Base-by-base conservation (phyloP, 2,329 filamentous ascomycete species). In the Claviceps sp. region DNA sequence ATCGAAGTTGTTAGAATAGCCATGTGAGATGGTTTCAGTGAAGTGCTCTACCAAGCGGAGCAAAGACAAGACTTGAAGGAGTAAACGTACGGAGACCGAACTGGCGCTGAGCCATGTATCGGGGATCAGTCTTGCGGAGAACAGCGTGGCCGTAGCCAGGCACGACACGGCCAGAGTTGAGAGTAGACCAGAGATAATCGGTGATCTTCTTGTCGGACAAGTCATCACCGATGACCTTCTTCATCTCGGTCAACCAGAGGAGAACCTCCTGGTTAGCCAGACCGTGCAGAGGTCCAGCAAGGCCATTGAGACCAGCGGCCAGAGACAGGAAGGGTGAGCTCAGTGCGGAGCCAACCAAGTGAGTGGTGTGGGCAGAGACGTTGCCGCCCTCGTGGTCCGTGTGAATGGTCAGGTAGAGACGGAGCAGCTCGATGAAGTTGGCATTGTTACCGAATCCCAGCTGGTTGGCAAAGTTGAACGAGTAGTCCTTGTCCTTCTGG, bases 311-410 rank as follows among this genome's bases (percentile, higher is more conserved):
- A 75, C 93, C 93, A 66, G 93, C 93, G 64, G 93, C 85, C 60
- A 98, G 80, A 54, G 93, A 98, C 62, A 98, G 85, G 83, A 94
- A 94, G 59, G 93, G 90, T 59, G 93, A 98, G 82, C 87, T 95
- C 66, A 98, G 85, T 63, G 93, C 91, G 67, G 83, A 88, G 71
- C 93, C 93, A 64, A 98, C 93, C 70, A 98, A 79, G 79, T 98
- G 93, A 60, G 93, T 97, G 70, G 93, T 95, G 82, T 98, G 93
- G 61, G 93, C 93, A 70, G 82, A 88, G 75, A 98, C 93, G 74
- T 98, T 98, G 63, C 93, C 93, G 77, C 93, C 93, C 81, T 98
- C 93, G 80, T 98, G 93, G 74, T 98, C 93, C 57, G 93, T 91
- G 86, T 98, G 93, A 74, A 98, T 98, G 76, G 93, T 97, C 66